Percentiles rank a stretch among this genome's conserved stretches.
phyloP scores from a whole-genome alignment of 1,139 yeast genomes.

The Debaryomycetaceae sp. region DNA sequence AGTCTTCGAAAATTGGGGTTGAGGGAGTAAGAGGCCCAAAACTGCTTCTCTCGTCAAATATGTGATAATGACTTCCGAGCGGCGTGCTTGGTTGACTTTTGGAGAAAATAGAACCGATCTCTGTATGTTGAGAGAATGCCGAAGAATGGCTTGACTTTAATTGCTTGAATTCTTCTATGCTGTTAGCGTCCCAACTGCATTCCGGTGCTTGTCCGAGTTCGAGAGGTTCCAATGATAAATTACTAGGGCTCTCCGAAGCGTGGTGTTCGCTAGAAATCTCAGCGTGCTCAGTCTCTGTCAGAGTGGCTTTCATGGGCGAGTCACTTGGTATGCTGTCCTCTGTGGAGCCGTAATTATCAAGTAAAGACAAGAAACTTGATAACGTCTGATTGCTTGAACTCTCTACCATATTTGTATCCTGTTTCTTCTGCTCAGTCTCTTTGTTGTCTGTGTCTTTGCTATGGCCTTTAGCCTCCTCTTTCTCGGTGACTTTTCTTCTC shows the following conservation, averaged over 20 bases:
- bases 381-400: slow-evolving; percentile 14
- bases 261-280: background rate
- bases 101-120: slow-evolving; percentile 16
- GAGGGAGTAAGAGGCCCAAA: slow-evolving; percentile 20
- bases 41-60: slow-evolving; percentile 2
- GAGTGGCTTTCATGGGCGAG: background rate
- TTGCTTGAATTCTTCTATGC: background rate
- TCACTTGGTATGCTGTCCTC: slow-evolving; percentile 14
- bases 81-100: slow-evolving; percentile 4
- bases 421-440: background rate
- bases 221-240: background rate
- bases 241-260: background rate
- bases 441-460: background rate
- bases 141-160: background rate
- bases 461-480: background rate
- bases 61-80: background rate
- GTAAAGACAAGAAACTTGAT: slow-evolving; percentile 21
- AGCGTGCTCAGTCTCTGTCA: background rate
- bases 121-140: slow-evolving; percentile 8
- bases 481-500: background rate
- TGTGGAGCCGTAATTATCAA: slow-evolving; percentile 14
- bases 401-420: background rate
- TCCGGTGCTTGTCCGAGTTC: background rate
- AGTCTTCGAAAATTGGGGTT: slow-evolving; percentile 17
- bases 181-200: background rate